Evolutionary conservation across 176 grass and related monocot species (phyloP), one percentile per base, ranked within the genome.

Genomic region (Raddia guianensis): DNA sequence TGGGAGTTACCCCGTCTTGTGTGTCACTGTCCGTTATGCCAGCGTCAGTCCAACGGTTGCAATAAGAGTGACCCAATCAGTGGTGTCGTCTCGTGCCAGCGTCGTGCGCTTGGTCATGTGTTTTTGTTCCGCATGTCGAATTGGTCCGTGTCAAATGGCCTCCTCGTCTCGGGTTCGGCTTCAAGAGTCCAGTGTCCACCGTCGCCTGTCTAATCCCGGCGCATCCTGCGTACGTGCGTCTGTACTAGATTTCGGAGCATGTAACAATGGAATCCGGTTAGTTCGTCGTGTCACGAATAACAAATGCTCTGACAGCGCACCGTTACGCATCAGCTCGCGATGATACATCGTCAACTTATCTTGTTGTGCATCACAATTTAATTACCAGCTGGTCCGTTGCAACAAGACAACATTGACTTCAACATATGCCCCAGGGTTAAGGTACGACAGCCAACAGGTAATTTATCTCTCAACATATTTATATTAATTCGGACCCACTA

Each of bases 61-160:
- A 79, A 63, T 78, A 85, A 85, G 45, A n/a, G 56, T 48, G 49
- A 20, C 8, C 49, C 63, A 20, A 27, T 27, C 27, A 63, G 69
- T 72, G 8, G 5, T 46, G 55, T 75, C 27, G 14, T 7, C n/a
- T 16, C 19, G 7, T 53, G 66, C 64, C 45, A 7, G 12, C 34
- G 7, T 15, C 47, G n/a, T 53, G 72, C 72, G 8, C 52, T 14
- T 72, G 37, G 3, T 65, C 34, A 8, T 34, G 80, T 66, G 48
- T 33, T 33, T 45, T 57, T 49, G 16, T 72, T 72, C 0, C 20
- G 4, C 32, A 44, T 73, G 68, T 5, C 32, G 18, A 14, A 43
- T 7, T 63, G 57, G 68, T 77, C 9, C 18, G 33, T 32, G 54
- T 66, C 13, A 56, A 49, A 57, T 18, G 7, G 49, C 43, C 35